Conservation (phyloP, 306 rosid genomes). For the Medicago truncatula region DNA sequence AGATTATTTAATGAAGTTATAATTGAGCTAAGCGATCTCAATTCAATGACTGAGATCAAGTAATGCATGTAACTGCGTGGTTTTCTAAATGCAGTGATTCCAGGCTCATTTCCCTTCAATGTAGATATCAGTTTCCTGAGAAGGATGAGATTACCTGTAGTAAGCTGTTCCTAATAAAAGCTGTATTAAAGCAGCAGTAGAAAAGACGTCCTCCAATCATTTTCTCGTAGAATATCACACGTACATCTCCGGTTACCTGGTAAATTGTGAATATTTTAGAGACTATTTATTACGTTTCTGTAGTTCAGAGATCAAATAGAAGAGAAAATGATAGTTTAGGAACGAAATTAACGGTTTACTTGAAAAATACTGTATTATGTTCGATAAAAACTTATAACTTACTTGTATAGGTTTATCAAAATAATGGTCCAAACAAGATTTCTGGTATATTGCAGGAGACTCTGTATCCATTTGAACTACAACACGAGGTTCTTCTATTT, state of each 20-base stretch:
- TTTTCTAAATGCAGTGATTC: neutral
- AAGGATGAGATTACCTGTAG: conserved; percentile 64
- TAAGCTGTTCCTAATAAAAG: conserved; percentile 85
- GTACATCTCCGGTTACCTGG: conserved; percentile 88
- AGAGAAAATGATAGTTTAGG: neutral
- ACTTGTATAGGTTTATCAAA: conserved; percentile 78
- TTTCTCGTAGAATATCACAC: conserved; percentile 85
- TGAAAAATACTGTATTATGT: neutral
- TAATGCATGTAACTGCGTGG: neutral
- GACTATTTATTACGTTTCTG: too few species aligned
- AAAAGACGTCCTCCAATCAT: conserved; percentile 93
- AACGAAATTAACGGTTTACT: neutral
- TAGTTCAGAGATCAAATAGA: too few species aligned
- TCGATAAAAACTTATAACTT: conserved; percentile 36
- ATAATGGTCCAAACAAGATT: conserved; percentile 81
- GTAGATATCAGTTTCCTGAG: conserved; percentile 8
- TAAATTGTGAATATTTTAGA: too few species aligned
- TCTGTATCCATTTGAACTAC: conserved; percentile 98
- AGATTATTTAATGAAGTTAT: too few species aligned
- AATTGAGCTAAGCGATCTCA: too few species aligned
- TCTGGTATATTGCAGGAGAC: conserved; percentile 72
- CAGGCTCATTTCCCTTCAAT: neutral
- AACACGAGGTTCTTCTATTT: conserved; percentile 58
- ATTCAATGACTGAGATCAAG: neutral
- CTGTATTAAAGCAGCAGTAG: conserved; percentile 91